Base-by-base conservation (phyloP, 2,329 filamentous ascomycete species). In the Verticillium isaacii region DNA sequence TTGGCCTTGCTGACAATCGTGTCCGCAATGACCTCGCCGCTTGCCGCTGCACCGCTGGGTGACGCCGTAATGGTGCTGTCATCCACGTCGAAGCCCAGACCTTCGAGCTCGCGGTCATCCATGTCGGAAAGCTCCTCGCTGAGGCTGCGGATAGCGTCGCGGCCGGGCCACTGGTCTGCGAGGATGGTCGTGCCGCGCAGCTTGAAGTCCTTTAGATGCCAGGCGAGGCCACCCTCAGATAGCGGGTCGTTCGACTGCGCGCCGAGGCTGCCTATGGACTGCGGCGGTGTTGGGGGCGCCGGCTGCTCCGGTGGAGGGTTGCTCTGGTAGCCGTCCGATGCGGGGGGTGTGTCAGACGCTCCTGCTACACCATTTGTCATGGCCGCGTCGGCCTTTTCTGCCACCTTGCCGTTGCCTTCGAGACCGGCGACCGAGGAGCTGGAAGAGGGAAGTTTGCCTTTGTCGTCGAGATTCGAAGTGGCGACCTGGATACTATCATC, bases 41-140 rank as follows among this genome's bases (percentile, higher is more conserved):
- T 50, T 58, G 57, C 56, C 61, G 63, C 61, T 59, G 59, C 58
- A 60, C 63, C 61, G 19, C 66, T 65, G 19, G 69, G 68, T n/a
- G 77, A 77, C 3, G 77, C 77, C 11, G 74, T 78, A 60, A 79
- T 79, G 29, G 75, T 80, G 63, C 74, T 73, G 60, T 82, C 78
- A 66, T 82, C 81, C 34, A 85, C 78, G 65, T 85, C 83, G 57
- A 80, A 78, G 37, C 78, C 82, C 37, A 92, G 78, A 37, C 89
- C 91, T 69, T 91, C 88, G 62, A 97, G 80, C 75, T 94, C 92
- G 59, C 96, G 93, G 66, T 97, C 93, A 68, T 96, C 93, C 72
- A 97, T 87, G 71, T 97, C 94, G 61, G 91, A 96, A 25, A 97
- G 82, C 68, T 94, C 91, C 74, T 97, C 93, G 69, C 91, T 96